Evolutionary conservation across 2,329 filamentous ascomycete species (phyloP), one percentile per base, ranked within the genome.

Genomic region (Pseudogymnoascus pannorum): DNA sequence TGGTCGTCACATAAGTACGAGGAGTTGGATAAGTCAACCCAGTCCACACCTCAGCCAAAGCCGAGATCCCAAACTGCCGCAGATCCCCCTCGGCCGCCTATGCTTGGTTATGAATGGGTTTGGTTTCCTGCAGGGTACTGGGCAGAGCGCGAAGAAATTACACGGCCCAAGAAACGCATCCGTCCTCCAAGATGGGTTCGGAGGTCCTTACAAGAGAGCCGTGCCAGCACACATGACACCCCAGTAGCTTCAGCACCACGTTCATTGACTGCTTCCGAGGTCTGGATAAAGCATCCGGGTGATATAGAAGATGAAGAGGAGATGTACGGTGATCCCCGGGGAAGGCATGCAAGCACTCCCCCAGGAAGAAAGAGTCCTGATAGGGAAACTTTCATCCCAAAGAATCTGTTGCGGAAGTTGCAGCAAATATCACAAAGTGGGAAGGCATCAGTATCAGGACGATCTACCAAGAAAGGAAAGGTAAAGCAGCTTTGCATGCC

Each of bases 91-190:
- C 78, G 83, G 2, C 77, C 79, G n/a, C 73, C 83, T 60, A 79
- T 72, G 57, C 76, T 79, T 48, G 82, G 82, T 40, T 76, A 72
- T 67, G 83, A 86, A 73, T 86, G 81, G 83, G 83, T 85, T 22
- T 85, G 82, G 83, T 85, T 82, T 68, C 82, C 83, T 1, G 79
- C 78, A 59, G 83, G 83, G 5, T 86, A 83, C 68, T 85, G 82
- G 82, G 83, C 83, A n/a, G 83, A 85, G 70, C 76, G 83, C n/a
- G 74, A 78, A 64, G 65, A 72, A 40, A 14, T 26, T 31, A 12
- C 26, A 54, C 26, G 26, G 11, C 48, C 48, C 48, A 5, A 24
- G 26, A 54, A 20, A 54, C 3, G 3, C 5, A 20, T 33, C 9
- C 48, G 48, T 33, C 48, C 48, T 18, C 48, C 48, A 14, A 54